Conservation (phyloP, 2,329 filamentous ascomycete genomes). For the Akanthomyces uredinophilus region DNA sequence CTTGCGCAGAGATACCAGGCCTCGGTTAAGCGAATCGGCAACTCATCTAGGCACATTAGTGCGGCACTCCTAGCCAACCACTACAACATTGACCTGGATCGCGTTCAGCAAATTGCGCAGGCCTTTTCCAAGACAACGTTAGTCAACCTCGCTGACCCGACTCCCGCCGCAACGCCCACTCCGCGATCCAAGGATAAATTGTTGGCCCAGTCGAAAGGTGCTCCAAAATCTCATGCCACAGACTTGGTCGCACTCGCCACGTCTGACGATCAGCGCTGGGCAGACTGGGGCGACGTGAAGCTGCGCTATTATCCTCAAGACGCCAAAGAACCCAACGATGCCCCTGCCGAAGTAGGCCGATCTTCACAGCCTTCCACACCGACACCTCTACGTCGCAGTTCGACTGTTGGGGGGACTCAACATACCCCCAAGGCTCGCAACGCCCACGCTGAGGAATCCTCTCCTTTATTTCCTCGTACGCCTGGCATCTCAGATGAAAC, state of each 20-base stretch:
- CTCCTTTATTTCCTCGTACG: constrained; percentile 43
- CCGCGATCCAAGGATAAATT: constrained; percentile 66
- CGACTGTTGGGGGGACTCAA: constrained; percentile 46
- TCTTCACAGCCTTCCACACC: constrained; percentile 61
- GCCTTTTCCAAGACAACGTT: constrained; percentile 73
- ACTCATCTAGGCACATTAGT: constrained; percentile 61
- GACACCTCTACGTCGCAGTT: constrained; percentile 67
- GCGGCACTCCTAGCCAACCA: constrained; percentile 75
- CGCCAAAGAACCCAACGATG: constrained; percentile 19
- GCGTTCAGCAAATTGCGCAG: constrained; percentile 74
- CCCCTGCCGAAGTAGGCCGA: constrained; percentile 23
- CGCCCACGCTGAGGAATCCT: constrained; percentile 36
- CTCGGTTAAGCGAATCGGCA: constrained; percentile 71
- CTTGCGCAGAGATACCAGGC: constrained; percentile 90
- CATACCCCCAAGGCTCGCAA: constrained; percentile 37
- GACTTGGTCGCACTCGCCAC: constrained; percentile 74
- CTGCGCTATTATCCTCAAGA: constrained; percentile 68
- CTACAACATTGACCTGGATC: constrained; percentile 73
- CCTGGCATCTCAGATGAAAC: constrained; percentile 33
- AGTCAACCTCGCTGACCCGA: constrained; percentile 45
- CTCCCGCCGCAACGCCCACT: constrained; percentile 47
- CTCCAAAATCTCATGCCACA: constrained; percentile 67
- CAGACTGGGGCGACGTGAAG: constrained; percentile 74
- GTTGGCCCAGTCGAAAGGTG: constrained; percentile 33
- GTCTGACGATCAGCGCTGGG: constrained; percentile 55